phyloP scores from a whole-genome alignment of 2,329 filamentous ascomycete genomes.

The Arthrobotrys sinensis region DNA sequence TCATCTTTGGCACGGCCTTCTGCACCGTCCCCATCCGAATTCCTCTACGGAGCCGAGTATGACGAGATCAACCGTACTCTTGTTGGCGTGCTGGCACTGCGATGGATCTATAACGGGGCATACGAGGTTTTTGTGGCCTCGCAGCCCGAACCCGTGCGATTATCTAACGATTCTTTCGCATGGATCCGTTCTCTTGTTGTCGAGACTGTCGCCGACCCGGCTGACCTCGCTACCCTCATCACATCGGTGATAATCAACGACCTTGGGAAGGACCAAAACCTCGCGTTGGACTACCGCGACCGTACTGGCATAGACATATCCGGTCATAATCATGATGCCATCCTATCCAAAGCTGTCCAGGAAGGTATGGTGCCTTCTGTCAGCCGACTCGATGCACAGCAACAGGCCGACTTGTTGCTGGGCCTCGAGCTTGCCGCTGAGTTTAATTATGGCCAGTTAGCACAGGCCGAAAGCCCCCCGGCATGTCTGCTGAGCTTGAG shows the following conservation, averaged over 20 bases:
- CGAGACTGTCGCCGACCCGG: not conserved
- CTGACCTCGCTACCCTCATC: conserved; percentile 65
- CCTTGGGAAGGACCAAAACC: conserved; percentile 67
- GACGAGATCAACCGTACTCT: conserved; percentile 68
- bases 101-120: conserved; percentile 67
- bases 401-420: conserved; percentile 65
- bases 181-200: conserved; percentile 60
- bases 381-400: conserved; percentile 61
- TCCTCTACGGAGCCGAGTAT: conserved; percentile 66
- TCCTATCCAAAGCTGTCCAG: conserved; percentile 65
- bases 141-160: conserved; percentile 63
- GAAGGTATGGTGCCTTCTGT: conserved; percentile 65
- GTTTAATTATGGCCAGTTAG: conserved; percentile 68
- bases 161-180: conserved; percentile 65
- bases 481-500: conserved; percentile 65
- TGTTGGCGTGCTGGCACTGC: conserved; percentile 66
- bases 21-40: conserved; percentile 64
- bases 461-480: conserved; percentile 67
- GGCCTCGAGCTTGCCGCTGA: conserved; percentile 66
- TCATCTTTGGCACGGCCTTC: conserved; percentile 13
- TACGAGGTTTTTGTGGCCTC: conserved; percentile 66
- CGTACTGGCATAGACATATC: conserved; percentile 62
- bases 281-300: conserved; percentile 63
- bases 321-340: conserved; percentile 65
- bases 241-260: conserved; percentile 67